Base-by-base conservation (phyloP, 1,284 basidiomycete species). In the Gymnopus androsaceus region DNA sequence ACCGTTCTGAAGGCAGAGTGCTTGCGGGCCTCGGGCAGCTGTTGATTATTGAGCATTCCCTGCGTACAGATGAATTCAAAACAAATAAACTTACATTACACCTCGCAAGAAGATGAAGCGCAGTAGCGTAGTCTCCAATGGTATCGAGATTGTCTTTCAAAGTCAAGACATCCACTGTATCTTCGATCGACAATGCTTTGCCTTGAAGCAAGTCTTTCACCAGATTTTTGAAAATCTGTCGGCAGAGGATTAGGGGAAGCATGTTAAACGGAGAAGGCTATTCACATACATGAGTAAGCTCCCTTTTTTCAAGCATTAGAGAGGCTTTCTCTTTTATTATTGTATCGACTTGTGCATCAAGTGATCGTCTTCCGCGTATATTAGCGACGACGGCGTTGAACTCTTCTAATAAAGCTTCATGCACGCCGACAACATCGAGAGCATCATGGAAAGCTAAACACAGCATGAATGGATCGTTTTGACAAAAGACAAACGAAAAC, bases 401-500 rank as follows among this genome's bases (percentile, higher is more conserved):
- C 47, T 88, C 83, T 12, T 79, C 74, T 4, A 83, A 56, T 11
- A 92, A 67, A 9, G 80, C 75, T 63, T 87, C 80, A 58, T 90
- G 88, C 2, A 90, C 86, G 60, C 83, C 85, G 55, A 92, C 76
- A 62, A 90, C 87, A 69, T 91, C 88, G 44, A 92, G 74, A 27
- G 80, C 82, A 59, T 89, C 82, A 61, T 92, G 85, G 76, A 88
- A 90, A 2, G 77, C 87, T 89, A 23, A 5, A 19, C 9, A 17
- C 36, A 17, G 51, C 3, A 23, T 58, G 0, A 49, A 19, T 55
- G 25, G 50, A 42, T 37, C 17, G 40, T 23, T 37, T 17, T 15
- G 4, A 7, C 19, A 27, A 30, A 36, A 8, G 44, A 53, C 44
- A 11, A 2, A 27, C 56, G 44, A 17, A 3, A 4, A 40, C 23